Evolutionary conservation across 768 basidiomycete genomes (phyloP).

Genomic region (Coprinellus micaceus): DNA sequence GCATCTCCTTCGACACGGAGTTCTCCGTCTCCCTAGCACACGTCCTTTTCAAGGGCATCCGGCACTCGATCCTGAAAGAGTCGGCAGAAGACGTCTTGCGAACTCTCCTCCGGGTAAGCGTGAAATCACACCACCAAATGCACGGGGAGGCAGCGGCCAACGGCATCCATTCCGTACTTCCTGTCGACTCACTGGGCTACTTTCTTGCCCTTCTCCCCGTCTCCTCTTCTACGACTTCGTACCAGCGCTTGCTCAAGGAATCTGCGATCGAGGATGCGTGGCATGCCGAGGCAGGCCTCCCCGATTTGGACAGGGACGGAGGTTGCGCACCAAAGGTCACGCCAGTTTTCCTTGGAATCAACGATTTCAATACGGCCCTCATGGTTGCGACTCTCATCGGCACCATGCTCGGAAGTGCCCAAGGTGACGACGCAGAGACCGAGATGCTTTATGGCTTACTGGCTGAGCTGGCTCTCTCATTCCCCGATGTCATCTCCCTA

Average conservation of each 20-base stretch:
- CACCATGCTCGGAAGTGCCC: constrained; percentile 69
- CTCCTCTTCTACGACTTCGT: constrained; percentile 53
- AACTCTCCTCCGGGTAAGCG: constrained; percentile 60
- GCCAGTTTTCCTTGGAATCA: constrained; percentile 55
- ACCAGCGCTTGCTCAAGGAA: constrained; percentile 60
- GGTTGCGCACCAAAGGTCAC: constrained; percentile 51
- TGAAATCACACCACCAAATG: constrained; percentile 35
- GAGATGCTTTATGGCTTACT: constrained; percentile 77
- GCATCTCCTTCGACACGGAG: constrained; percentile 71
- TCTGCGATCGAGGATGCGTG: constrained; percentile 51
- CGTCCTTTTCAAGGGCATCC: constrained; percentile 83
- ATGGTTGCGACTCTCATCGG: constrained; percentile 72
- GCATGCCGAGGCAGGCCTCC: constrained; percentile 36
- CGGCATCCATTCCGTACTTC: constrained; percentile 42
- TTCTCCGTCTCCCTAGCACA: constrained; percentile 83
- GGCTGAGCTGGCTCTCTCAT: constrained; percentile 60
- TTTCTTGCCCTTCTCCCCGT: constrained; percentile 75
- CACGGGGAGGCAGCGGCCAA: constrained; percentile 27
- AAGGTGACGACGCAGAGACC: constrained; percentile 78
- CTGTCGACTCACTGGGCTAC: constrained; percentile 66
- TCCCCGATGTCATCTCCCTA: constrained; percentile 70
- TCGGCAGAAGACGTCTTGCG: constrained; percentile 60
- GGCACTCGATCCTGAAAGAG: constrained; percentile 60
- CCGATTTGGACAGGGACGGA: constrained; percentile 36
- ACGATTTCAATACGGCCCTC: constrained; percentile 62